These are phyloP conservation scores for Apophysomyces trapeziformis DNA, from an alignment of 371 early-diverging fungal genomes.

Conservation along the genomic window DNA sequence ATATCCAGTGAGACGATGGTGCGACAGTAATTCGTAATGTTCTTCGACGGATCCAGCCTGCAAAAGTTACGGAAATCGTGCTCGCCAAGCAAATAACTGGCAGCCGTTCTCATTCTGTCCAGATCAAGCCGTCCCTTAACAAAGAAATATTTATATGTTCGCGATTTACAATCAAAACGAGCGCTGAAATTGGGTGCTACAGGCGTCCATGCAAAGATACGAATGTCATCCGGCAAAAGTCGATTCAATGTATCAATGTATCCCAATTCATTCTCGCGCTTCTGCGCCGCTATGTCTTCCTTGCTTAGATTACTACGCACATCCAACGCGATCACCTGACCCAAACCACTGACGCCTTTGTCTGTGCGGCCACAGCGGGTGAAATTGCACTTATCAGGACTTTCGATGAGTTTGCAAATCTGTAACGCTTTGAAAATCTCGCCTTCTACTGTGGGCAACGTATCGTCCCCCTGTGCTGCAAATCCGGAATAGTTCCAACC, in stretches of 20 bases:
- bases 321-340: constrained; percentile 86
- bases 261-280: constrained; percentile 64
- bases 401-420: constrained; percentile 71
- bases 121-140: constrained; percentile 65
- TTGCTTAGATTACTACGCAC: constrained; percentile 64
- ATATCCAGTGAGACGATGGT: constrained; percentile 72
- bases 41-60: constrained; percentile 87
- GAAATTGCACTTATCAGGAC: constrained; percentile 65
- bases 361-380: constrained; percentile 95
- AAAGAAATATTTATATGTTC: constrained; percentile 96
- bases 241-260: constrained; percentile 88
- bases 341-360: constrained; percentile 92
- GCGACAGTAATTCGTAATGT: constrained; percentile 76
- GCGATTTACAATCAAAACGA: constrained; percentile 84
- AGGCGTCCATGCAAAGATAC: constrained; percentile 92
- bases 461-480: constrained; percentile 67
- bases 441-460: constrained; percentile 82
- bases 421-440: constrained; percentile 80
- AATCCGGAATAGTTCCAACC: constrained; percentile 94
- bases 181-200: constrained; percentile 82
- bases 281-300: not conserved
- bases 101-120: constrained; percentile 78
- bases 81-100: constrained; percentile 70
- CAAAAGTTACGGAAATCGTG: constrained; percentile 97
- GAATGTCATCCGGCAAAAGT: constrained; percentile 86